phyloP scores from a whole-genome alignment of 2,329 filamentous ascomycete species.

The Triangularia verruculosa region DNA sequence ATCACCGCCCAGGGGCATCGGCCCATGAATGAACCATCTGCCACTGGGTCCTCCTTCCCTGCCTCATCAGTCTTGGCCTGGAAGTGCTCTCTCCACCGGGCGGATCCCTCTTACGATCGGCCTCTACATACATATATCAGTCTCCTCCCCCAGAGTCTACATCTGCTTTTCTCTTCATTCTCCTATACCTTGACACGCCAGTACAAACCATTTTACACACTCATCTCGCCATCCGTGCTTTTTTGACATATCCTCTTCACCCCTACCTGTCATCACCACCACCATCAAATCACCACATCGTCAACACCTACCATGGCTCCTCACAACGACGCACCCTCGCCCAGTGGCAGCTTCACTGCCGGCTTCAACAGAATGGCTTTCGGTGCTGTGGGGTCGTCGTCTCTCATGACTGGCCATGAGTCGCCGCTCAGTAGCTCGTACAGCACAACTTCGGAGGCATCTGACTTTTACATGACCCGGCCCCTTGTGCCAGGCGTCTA shows the following conservation, averaged over 20 bases:
- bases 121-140: constrained; percentile 28
- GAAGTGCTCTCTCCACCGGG: constrained; percentile 14
- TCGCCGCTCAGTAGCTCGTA: constrained; percentile 35
- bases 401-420: constrained; percentile 30
- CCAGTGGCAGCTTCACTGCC: constrained; percentile 43
- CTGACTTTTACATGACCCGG: constrained; percentile 34
- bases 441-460: constrained; percentile 37
- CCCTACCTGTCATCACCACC: not conserved
- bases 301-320: constrained; percentile 38
- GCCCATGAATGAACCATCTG: constrained; percentile 14
- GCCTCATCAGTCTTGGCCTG: constrained; percentile 19
- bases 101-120: constrained; percentile 6
- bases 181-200: not conserved
- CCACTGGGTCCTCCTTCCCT: constrained; percentile 20
- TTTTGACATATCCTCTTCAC: not conserved
- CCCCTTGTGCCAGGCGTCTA: constrained; percentile 57
- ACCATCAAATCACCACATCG: not conserved
- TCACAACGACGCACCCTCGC: constrained; percentile 47
- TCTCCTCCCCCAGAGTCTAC: constrained; percentile 8
- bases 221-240: constrained; percentile 1
- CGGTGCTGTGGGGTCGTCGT: constrained; percentile 34
- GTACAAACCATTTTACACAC: not conserved
- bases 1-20: constrained; percentile 18
- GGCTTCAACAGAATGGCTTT: constrained; percentile 39
- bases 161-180: not conserved